phyloP scores from a whole-genome alignment of 257 asterid genomes.

The Gynochthodes officinalis region DNA sequence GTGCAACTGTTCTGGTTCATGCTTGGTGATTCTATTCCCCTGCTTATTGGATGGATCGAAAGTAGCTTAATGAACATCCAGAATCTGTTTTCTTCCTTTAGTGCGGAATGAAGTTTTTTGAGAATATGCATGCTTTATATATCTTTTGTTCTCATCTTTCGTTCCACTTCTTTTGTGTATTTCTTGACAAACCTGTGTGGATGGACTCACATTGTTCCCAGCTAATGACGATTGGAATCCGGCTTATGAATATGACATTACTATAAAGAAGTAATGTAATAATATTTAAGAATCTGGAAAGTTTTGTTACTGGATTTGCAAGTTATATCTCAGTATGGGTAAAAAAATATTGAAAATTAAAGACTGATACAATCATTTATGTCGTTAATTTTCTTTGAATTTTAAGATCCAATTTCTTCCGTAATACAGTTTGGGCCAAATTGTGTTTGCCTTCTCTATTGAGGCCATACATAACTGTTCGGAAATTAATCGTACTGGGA shows the following conservation, averaged over 20 bases:
- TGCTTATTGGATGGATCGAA: neutral
- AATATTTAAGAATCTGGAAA: too few relatives aligned
- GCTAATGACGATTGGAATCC: too few relatives aligned
- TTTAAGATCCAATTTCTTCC: slow-evolving; percentile 57
- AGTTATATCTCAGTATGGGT: too few relatives aligned
- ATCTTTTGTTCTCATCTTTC: neutral
- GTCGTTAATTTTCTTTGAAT: slow-evolving; percentile 42
- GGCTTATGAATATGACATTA: neutral
- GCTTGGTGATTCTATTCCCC: neutral
- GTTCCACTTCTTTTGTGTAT: neutral
- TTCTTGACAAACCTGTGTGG: neutral
- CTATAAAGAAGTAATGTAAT: neutral
- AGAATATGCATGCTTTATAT: neutral
- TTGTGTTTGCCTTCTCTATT: slow-evolving; percentile 78
- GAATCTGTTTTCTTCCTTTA: neutral
- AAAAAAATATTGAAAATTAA: too few relatives aligned
- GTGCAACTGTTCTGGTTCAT: neutral
- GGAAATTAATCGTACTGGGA: slow-evolving; percentile 73
- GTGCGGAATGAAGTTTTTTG: neutral
- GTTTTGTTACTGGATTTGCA: too few relatives aligned
- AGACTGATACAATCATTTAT: neutral
- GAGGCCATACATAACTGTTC: slow-evolving; percentile 57
- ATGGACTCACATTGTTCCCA: neutral
- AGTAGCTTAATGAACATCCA: neutral
- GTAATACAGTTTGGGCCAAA: slow-evolving; percentile 48